Percentiles rank a stretch among this genome's conserved stretches.
These are phyloP conservation scores for Thermoascus crustaceus DNA, from an alignment of 2,329 filamentous ascomycete species.

Conservation along the genomic window DNA sequence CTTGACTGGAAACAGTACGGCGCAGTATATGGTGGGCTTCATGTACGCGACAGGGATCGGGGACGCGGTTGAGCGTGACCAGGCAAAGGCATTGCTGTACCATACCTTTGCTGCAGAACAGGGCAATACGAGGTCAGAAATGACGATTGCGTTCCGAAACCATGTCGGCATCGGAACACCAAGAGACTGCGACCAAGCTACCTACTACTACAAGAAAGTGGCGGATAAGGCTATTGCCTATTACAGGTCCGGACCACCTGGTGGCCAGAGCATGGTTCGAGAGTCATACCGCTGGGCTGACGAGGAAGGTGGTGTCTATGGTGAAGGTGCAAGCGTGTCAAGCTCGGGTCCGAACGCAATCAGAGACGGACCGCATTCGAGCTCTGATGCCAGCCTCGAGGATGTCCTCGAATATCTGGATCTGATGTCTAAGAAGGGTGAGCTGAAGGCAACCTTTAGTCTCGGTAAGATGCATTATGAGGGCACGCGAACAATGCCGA, in stretches of 20 bases:
- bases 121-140: slow-evolving; percentile 78
- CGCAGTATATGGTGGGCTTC: slow-evolving; percentile 90
- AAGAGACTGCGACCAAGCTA: slow-evolving; percentile 75
- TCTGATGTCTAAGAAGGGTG: slow-evolving; percentile 80
- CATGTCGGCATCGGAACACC: slow-evolving; percentile 77
- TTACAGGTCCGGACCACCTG: slow-evolving; percentile 82
- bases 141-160: slow-evolving; percentile 85
- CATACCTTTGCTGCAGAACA: slow-evolving; percentile 86
- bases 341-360: slow-evolving; percentile 79
- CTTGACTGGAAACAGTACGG: slow-evolving; percentile 76
- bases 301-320: slow-evolving; percentile 85
- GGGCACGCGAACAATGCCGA: slow-evolving; percentile 65
- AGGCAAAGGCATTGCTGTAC: slow-evolving; percentile 85
- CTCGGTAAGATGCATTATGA: slow-evolving; percentile 84
- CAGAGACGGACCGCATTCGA: slow-evolving; percentile 63
- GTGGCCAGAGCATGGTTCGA: slow-evolving; percentile 67
- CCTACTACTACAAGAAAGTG: slow-evolving; percentile 83
- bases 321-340: slow-evolving; percentile 83
- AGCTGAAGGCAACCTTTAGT: slow-evolving; percentile 78
- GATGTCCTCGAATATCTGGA: slow-evolving; percentile 94
- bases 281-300: slow-evolving; percentile 84
- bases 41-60: slow-evolving; percentile 94
- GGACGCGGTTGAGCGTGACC: slow-evolving; percentile 69
- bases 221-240: slow-evolving; percentile 88
- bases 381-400: slow-evolving; percentile 77